Evolutionary conservation across 768 basidiomycete species (phyloP).

Genomic region (Leccinum arenicola): DNA sequence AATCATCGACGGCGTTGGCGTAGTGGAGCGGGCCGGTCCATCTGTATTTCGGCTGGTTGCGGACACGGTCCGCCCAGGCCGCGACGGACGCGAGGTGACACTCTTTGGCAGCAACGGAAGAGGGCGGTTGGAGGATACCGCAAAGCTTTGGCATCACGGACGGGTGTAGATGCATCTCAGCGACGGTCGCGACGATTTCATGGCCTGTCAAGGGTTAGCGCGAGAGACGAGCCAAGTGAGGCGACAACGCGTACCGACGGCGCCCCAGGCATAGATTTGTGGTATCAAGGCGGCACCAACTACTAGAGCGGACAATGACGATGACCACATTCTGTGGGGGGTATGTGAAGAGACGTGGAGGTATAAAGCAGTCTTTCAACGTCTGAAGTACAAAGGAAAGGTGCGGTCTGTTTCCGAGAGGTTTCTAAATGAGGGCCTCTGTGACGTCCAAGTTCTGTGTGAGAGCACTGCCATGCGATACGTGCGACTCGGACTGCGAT

Average conservation of each 20-base stretch:
- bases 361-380: constrained; percentile 1
- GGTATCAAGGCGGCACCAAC: constrained; percentile 23
- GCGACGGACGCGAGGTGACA: constrained; percentile 86
- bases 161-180: constrained; percentile 86
- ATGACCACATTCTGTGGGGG: constrained; percentile 20
- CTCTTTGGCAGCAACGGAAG: constrained; percentile 30
- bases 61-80: constrained; percentile 82
- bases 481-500: too few species aligned
- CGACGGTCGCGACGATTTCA: constrained; percentile 91
- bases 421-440: constrained; percentile 8
- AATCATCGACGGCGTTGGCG: constrained; percentile 69
- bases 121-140: constrained; percentile 53
- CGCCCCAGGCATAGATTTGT: constrained; percentile 38
- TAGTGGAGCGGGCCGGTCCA: constrained; percentile 81
- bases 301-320: constrained; percentile 12
- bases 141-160: constrained; percentile 64
- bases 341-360: constrained; percentile 4
- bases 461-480: too few species aligned
- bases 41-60: constrained; percentile 48
- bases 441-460: too few species aligned
- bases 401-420: constrained; percentile 1
- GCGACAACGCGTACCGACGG: constrained; percentile 30
- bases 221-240: not conserved
- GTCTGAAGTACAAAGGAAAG: not conserved
- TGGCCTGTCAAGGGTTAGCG: constrained; percentile 54